Base-by-base conservation (phyloP, 1,284 basidiomycete genomes). In the Gastroboletus turbinatus region DNA sequence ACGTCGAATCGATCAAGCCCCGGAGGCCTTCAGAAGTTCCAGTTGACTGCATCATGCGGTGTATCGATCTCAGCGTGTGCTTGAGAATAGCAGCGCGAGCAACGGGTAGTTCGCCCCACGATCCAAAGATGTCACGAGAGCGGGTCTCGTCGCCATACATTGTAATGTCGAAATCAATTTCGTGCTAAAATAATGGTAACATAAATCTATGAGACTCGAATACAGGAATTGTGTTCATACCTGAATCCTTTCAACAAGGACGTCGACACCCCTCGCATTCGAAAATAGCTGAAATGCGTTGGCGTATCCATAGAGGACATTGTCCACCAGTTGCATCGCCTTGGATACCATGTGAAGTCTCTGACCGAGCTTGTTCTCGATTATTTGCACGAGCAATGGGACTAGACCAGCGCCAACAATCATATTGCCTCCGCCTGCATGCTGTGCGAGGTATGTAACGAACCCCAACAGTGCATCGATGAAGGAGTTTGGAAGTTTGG, bases 371-470 rank as follows among this genome's bases (percentile, higher is more conserved):
- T 80, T 82, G 69, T 89, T 91, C 72, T 93, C 88, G 65, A 96
- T 86, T 51, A 96, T 78, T 65, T 96, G 92, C 51, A 97, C 87
- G 16, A 99, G 80, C 9, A 96, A 77, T 1, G 94, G 93, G 30
- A 99, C 83, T 45, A 98, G 77, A 3, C 97, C 97, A n/a, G 97
- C 96, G n/a, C 94, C 92, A 55, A 98, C 91, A 43, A 98, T 86
- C 88, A 97, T 92, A 66, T 90, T 93, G 33, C 92, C 93, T 32
- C 94, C 93, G 2, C 87, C 82, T 3, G 90, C 82, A 64, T 94
- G 89, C 19, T 90, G 88, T 14, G 93, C 87, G 60, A 99, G 83
- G 74, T 87, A 94, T 2, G 90, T 93, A 40, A 99, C 81, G 66
- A 99, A 92, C 25, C 88, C 86, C 60, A 98, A 76, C 21, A 98